Evolutionary conservation across 805 yeast species (phyloP).

Genomic region (Kuraishia capsulata): DNA sequence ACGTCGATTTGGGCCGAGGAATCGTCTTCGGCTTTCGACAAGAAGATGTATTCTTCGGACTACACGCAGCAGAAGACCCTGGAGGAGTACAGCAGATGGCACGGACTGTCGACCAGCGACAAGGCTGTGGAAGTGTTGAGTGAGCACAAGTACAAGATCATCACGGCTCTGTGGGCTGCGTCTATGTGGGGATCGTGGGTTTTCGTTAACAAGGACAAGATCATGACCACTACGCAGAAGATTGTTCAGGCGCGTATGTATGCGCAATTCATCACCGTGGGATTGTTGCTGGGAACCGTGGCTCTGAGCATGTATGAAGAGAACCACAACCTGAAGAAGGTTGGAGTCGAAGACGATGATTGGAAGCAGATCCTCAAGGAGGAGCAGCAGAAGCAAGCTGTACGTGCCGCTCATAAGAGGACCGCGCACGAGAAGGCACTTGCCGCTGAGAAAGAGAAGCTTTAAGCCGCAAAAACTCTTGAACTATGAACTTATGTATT

Average conservation of each 20-base stretch:
- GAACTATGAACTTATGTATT: too few species aligned
- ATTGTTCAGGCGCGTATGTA: slow-evolving; percentile 87
- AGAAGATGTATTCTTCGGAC: slow-evolving; percentile 44
- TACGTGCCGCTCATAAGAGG: background rate
- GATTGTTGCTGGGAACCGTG: slow-evolving; percentile 59
- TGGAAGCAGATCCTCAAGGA: slow-evolving; percentile 34
- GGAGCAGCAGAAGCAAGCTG: slow-evolving; percentile 2
- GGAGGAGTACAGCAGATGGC: slow-evolving; percentile 45
- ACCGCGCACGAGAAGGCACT: background rate
- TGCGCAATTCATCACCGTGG: slow-evolving; percentile 77
- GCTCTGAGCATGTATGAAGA: slow-evolving; percentile 58
- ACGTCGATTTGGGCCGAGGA: slow-evolving; percentile 63
- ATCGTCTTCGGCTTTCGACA: slow-evolving; percentile 61
- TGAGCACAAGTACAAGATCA: slow-evolving; percentile 55
- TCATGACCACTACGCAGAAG: slow-evolving; percentile 70
- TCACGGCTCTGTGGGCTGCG: slow-evolving; percentile 71
- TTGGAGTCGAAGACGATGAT: slow-evolving; percentile 20
- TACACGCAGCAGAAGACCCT: slow-evolving; percentile 28
- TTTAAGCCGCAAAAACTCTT: too few species aligned
- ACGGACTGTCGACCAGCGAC: slow-evolving; percentile 35
- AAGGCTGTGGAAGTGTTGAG: slow-evolving; percentile 39
- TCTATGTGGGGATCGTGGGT: slow-evolving; percentile 77
- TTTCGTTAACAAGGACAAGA: slow-evolving; percentile 60
- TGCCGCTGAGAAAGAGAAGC: too few species aligned
- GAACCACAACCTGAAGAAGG: slow-evolving; percentile 32